Conservation (phyloP, 768 basidiomycete genomes). For the Boletus insuetus region DNA sequence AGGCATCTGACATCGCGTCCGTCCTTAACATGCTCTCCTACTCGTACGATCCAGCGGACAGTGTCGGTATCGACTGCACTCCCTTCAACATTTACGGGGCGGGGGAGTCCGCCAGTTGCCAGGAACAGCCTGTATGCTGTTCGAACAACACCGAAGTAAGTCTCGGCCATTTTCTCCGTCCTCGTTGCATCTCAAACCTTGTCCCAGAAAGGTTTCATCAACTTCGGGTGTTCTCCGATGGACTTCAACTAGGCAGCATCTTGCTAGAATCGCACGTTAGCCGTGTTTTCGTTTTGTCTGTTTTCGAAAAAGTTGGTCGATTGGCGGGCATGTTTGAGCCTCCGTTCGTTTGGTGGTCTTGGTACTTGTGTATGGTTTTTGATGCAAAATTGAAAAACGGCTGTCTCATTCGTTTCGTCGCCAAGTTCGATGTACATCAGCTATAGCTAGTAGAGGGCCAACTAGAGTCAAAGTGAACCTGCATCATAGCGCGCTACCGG, state of each 20-base stretch:
- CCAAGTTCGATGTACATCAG: too few species aligned
- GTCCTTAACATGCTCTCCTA: constrained; percentile 6
- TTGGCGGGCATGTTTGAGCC: neutral
- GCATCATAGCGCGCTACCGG: neutral
- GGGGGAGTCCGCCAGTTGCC: constrained; percentile 18
- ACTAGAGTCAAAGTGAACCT: too few species aligned
- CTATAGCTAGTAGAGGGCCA: too few species aligned
- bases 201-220: constrained; percentile 1
- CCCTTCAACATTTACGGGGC: constrained; percentile 21
- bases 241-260: constrained; percentile 18
- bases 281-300: neutral
- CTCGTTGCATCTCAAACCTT: neutral
- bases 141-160: constrained; percentile 18
- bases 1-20: constrained; percentile 10
- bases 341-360: neutral
- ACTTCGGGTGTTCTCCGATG: constrained; percentile 25
- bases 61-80: constrained; percentile 23
- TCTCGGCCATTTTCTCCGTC: neutral
- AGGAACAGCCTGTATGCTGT: constrained; percentile 29
- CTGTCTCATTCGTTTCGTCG: neutral
- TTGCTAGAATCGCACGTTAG: neutral
- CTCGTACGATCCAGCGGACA: constrained; percentile 17
- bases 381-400: neutral
- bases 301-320: constrained; percentile 7
- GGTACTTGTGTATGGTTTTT: neutral